Base-by-base conservation (phyloP, 2,329 filamentous ascomycete genomes). In the Cadophora sp. region DNA sequence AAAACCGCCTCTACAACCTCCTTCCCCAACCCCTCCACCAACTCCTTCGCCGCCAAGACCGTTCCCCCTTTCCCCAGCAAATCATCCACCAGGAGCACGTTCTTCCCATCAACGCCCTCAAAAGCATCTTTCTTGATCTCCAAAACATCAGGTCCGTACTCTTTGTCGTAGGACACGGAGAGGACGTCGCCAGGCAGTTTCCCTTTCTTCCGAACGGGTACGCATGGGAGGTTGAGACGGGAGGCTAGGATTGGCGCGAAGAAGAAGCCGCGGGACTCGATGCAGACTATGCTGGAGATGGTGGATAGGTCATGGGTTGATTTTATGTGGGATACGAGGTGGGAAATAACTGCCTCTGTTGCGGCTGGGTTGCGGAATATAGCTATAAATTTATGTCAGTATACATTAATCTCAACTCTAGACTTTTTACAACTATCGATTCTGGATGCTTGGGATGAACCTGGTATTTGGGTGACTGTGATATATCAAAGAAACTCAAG, bases 1-100 rank as follows among this genome's bases (percentile, higher is more conserved):
- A 97, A 97, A 68, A 97, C 82, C 81, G 91, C 97, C 73, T 93
- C 94, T 64, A 96, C 81, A 62, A 97, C 84, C 16, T 88, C 84
- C 73, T 93, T 94, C 73, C 93, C 93, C 72, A 96, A 87, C 80
- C 95, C 89, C 79, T 89, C 86, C 74, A 97, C 91, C 68, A 98
- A 89, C 68, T 91, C 87, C 72, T 91, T 93, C 22, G 93, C 94
- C 69, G 94, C 95, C 72, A 88, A 87, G 68, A 95, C 94, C 68
- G 93, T 97, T 73, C 94, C 94, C 80, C 94, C 94, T 71, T 94
- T 97, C 64, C 95, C 95, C 81, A 98, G 97, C 77, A 98, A 96
- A 79, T 98, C 95, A 81, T 98, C 95, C 30, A 98, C 92, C 73
- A 98, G 85, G 67, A 98, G 83, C 66, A 97, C 94, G 80, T 90